Evolutionary conservation across 2,329 filamentous ascomycete species (phyloP).

Genomic region (Neonectria magnoliae): DNA sequence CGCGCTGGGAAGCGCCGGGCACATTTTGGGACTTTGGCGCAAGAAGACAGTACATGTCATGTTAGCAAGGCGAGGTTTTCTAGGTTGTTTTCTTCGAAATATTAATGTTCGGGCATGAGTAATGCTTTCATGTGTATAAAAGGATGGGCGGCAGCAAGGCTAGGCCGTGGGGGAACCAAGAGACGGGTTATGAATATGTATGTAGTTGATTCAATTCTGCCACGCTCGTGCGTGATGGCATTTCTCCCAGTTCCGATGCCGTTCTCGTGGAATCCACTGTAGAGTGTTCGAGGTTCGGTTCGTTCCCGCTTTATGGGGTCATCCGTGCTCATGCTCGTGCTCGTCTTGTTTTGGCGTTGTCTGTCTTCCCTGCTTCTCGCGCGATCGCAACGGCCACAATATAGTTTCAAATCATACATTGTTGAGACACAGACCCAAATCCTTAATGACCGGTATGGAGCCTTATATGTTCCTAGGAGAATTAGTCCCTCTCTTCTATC

Average conservation of each 20-base stretch:
- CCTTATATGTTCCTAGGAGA: conserved; percentile 22
- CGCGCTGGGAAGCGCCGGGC: conserved; percentile 13
- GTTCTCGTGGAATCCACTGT: not conserved
- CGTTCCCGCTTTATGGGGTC: not conserved
- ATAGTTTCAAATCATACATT: conserved; percentile 28
- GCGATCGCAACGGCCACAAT: not conserved
- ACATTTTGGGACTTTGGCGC: conserved; percentile 15
- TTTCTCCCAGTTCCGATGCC: conserved; percentile 4
- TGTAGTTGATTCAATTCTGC: conserved; percentile 26
- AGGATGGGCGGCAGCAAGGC: conserved; percentile 3
- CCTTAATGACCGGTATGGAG: conserved; percentile 38
- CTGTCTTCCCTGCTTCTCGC: not conserved
- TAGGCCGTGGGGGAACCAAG: conserved; percentile 7
- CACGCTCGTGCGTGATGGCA: conserved; percentile 7
- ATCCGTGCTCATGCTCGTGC: not conserved
- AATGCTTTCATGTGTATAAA: conserved; percentile 36
- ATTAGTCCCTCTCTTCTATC: conserved; percentile 6
- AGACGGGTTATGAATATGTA: conserved; percentile 21
- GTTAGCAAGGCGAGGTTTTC: conserved; percentile 19
- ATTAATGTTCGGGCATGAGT: conserved; percentile 26
- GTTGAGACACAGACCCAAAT: conserved; percentile 25
- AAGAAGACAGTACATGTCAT: conserved; percentile 20
- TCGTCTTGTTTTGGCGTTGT: not conserved
- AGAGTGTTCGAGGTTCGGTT: not conserved
- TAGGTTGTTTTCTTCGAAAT: conserved; percentile 21